Evolutionary conservation across 257 asterid species (phyloP).

Genomic region (Coffea canephora): DNA sequence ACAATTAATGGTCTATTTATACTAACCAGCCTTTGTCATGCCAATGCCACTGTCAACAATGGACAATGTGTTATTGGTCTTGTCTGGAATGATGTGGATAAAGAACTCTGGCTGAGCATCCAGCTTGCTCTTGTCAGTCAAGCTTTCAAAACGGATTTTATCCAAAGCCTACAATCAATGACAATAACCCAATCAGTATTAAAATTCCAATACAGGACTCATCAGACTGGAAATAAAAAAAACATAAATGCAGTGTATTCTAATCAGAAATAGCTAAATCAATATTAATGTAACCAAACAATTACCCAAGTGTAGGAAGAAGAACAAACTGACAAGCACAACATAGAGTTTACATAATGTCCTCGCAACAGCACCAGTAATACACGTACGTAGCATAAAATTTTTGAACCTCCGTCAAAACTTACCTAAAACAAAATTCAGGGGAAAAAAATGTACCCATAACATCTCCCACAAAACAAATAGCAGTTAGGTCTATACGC

Average conservation of each 20-base stretch:
- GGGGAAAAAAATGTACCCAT: too few species aligned
- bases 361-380: neutral
- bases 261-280: neutral
- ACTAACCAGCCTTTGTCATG: slow-evolving; percentile 64
- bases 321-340: neutral
- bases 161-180: slow-evolving; percentile 40
- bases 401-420: neutral
- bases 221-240: neutral
- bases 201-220: too few species aligned
- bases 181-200: neutral
- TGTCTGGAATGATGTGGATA: slow-evolving; percentile 57
- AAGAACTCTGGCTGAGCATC: slow-evolving; percentile 62
- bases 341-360: neutral
- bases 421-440: neutral
- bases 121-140: slow-evolving; percentile 61
- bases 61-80: slow-evolving; percentile 42
- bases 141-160: slow-evolving; percentile 55
- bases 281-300: neutral
- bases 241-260: neutral
- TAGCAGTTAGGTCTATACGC: too few species aligned
- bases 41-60: slow-evolving; percentile 60
- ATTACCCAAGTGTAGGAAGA: neutral
- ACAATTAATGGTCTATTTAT: neutral
- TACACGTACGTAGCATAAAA: neutral
- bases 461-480: too few species aligned